A percentile compares a stretch with the other conserved stretches of the same genome.
Conservation (phyloP, 176 grass and related monocot genomes). For the Bolboschoenus planiculmis region DNA sequence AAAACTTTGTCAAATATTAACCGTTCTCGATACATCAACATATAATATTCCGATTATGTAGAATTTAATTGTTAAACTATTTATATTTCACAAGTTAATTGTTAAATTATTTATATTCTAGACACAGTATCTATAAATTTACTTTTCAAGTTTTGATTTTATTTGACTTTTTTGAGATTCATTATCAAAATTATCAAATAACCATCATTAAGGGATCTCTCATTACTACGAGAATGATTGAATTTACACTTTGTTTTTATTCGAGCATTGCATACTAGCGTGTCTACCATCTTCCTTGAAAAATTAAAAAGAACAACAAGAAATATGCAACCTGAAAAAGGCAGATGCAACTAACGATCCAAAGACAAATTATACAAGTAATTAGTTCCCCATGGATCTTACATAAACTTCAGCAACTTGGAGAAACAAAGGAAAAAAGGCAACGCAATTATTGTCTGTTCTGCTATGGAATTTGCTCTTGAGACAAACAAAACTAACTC, state of each 20-base stretch:
- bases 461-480: not conserved
- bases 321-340: not conserved
- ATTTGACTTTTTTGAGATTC: too few relatives aligned
- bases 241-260: not conserved
- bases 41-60: too few relatives aligned
- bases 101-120: too few relatives aligned
- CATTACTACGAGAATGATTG: not conserved
- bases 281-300: not conserved
- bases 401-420: not conserved
- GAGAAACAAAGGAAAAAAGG: not conserved
- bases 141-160: too few relatives aligned
- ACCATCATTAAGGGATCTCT: too few relatives aligned
- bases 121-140: too few relatives aligned
- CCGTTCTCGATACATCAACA: too few relatives aligned
- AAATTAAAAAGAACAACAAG: not conserved
- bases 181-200: too few relatives aligned
- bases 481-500: not conserved
- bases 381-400: not conserved
- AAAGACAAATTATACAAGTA: slow-evolving; percentile 2
- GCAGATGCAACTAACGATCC: not conserved
- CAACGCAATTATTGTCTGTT: not conserved
- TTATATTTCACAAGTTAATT: too few relatives aligned
- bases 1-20: too few relatives aligned
- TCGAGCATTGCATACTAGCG: not conserved
- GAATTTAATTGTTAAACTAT: too few relatives aligned